Evolutionary conservation across 2,329 filamentous ascomycete genomes (phyloP), one percentile per base, ranked within the genome.

Genomic region (Pezicula neosporulosa): DNA sequence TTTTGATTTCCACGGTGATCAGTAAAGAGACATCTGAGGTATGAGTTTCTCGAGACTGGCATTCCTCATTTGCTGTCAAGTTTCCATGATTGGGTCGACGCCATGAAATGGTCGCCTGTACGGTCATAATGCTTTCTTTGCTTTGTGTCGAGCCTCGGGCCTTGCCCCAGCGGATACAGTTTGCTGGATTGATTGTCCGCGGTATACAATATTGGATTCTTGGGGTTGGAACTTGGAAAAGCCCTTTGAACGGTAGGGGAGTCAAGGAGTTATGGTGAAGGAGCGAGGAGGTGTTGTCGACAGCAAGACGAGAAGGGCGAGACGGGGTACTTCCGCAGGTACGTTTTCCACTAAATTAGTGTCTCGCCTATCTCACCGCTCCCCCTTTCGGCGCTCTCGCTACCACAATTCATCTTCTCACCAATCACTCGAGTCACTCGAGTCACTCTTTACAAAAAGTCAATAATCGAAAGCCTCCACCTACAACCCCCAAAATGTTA

Each of bases 401-500:
- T 42, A 19, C 21, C 21, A 30, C 28, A 9, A 30, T 30, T 30
- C 38, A 42, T 10, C 21, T 16, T 24, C 12, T 24, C 42, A 28
- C 10, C 43, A 44, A 12, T 37, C 35, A 18, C 44, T 27, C 24
- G 24, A 24, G 24, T 24, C 24, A 24, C 24, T 24, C 24, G 24
- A 24, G 24, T 24, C 24, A 6, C 24, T 24, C 24, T 33, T 33
- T 9, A 33, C 7, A 33, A 10, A 13, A 10, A 33, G 30, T 33
- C 30, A 33, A 33, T 9, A 33, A 33, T 9, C 12, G 30, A 33
- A 3, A 47, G 44, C 16, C 15, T 19, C 28, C 10, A 33, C 16
- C 37, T 35, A 6, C n/a, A n/a, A n/a, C n/a, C n/a, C n/a, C n/a
- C 35, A 53, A 42, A 24, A 66, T 66, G 64, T 33, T 48, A 43